Percentiles rank a stretch among this genome's conserved stretches.
Evolutionary conservation across 805 yeast genomes (phyloP).

Genomic region (Zygosaccharomyces bailii): DNA sequence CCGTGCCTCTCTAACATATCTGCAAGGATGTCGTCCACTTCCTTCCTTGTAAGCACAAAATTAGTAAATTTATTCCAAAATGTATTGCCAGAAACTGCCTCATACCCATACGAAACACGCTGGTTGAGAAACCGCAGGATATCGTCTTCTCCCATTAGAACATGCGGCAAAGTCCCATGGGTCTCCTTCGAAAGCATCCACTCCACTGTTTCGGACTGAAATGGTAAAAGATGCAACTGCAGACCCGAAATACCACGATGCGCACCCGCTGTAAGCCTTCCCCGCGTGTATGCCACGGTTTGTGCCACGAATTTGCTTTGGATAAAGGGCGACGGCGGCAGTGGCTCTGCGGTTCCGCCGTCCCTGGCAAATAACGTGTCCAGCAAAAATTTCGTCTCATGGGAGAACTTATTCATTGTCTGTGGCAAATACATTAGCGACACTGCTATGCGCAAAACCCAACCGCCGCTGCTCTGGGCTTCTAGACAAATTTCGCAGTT

Average conservation of each 20-base stretch:
- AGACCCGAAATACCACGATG: constrained; percentile 6
- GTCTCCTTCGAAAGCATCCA: constrained; percentile 35
- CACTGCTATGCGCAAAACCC: constrained; percentile 14
- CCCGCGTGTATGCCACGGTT: constrained; percentile 23
- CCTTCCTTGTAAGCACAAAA: constrained; percentile 21
- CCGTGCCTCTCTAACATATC: constrained; percentile 7
- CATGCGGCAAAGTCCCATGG: background rate
- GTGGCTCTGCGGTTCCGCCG: background rate
- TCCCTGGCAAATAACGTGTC: constrained; percentile 22
- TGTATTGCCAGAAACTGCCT: constrained; percentile 13
- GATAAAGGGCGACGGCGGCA: constrained; percentile 18
- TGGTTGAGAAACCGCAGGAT: constrained; percentile 24
- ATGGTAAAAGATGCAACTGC: constrained; percentile 29
- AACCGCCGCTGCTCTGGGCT: constrained; percentile 3
- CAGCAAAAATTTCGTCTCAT: constrained; percentile 23
- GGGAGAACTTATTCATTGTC: constrained; percentile 26
- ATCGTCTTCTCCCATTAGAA: constrained; percentile 3
- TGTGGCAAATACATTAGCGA: constrained; percentile 14
- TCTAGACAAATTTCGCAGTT: constrained; percentile 4
- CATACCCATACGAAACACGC: constrained; percentile 32
- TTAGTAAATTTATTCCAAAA: constrained; percentile 37
- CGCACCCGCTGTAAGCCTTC: constrained; percentile 8
- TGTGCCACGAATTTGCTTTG: constrained; percentile 29
- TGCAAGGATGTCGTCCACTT: constrained; percentile 20
- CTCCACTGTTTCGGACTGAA: constrained; percentile 32